A percentile compares a stretch with the other conserved stretches of the same genome.
Conservation (phyloP, 352 stramenopile species). For the Globisporangium megalacanthum region DNA sequence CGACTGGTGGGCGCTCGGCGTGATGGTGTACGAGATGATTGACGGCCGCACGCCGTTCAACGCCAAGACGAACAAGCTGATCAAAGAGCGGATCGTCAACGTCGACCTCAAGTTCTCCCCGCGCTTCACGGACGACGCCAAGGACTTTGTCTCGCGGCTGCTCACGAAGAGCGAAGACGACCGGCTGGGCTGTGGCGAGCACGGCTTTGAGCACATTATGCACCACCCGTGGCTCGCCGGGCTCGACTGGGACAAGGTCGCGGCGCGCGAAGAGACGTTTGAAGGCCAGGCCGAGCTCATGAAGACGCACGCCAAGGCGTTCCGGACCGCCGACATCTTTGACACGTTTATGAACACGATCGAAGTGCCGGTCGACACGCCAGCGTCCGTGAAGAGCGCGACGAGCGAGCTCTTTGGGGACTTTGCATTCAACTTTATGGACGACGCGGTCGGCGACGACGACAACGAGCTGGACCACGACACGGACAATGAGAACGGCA, state of each 20-base stretch:
- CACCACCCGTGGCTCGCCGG: slow-evolving; percentile 82
- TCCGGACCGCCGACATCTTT: slow-evolving; percentile 73
- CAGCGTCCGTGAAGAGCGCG: slow-evolving; percentile 68
- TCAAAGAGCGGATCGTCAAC: slow-evolving; percentile 81
- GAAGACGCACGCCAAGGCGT: slow-evolving; percentile 80
- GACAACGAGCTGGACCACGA: slow-evolving; percentile 3
- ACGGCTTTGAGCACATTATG: slow-evolving; percentile 87
- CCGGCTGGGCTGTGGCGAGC: slow-evolving; percentile 89
- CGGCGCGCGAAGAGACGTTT: slow-evolving; percentile 49
- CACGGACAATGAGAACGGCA: no score
- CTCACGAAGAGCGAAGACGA: slow-evolving; percentile 92
- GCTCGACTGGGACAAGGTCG: slow-evolving; percentile 83
- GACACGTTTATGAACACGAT: slow-evolving; percentile 87
- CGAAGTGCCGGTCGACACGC: slow-evolving; percentile 79
- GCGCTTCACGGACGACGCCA: slow-evolving; percentile 75
- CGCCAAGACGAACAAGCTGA: slow-evolving; percentile 80
- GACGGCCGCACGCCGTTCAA: slow-evolving; percentile 85
- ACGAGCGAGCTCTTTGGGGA: slow-evolving; percentile 71
- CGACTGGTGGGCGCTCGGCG: slow-evolving; percentile 86
- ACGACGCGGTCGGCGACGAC: slow-evolving; percentile 32
- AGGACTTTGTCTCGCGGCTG: slow-evolving; percentile 83
- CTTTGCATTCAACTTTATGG: slow-evolving; percentile 84
- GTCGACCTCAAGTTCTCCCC: slow-evolving; percentile 80
- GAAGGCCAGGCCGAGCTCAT: slow-evolving; percentile 70
- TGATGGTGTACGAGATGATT: slow-evolving; percentile 90